Conservation (phyloP, 2,329 filamentous ascomycete genomes). For the Colletotrichum viniferum region DNA sequence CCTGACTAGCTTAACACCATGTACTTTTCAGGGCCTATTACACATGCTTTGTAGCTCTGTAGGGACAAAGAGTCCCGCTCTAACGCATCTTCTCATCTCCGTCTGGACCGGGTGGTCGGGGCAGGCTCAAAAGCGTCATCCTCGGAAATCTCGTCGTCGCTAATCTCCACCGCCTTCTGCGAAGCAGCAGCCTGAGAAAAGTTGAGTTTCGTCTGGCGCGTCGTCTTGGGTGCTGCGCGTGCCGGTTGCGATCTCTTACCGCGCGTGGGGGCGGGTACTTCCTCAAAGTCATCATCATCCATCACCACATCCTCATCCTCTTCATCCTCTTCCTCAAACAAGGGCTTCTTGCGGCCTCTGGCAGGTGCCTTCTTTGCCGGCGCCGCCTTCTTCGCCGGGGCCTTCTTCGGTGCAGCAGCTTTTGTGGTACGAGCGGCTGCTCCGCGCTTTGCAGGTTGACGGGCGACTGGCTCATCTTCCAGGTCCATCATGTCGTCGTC, state of each 20-base stretch:
- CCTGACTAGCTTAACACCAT: neutral
- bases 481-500: slow-evolving; percentile 55
- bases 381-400: slow-evolving; percentile 46
- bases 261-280: slow-evolving; percentile 17
- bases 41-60: neutral
- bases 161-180: slow-evolving; percentile 61
- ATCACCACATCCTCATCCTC: slow-evolving; percentile 58
- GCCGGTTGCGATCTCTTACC: slow-evolving; percentile 34
- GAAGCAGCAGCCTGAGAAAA: slow-evolving; percentile 51
- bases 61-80: neutral
- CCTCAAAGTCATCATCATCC: slow-evolving; percentile 57
- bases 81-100: neutral
- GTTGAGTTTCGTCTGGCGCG: slow-evolving; percentile 53
- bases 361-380: slow-evolving; percentile 36
- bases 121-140: slow-evolving; percentile 63
- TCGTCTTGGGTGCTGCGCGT: slow-evolving; percentile 31
- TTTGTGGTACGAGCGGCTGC: slow-evolving; percentile 32
- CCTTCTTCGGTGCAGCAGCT: slow-evolving; percentile 36
- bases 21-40: neutral
- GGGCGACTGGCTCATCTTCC: slow-evolving; percentile 34
- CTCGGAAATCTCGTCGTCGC: slow-evolving; percentile 69
- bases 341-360: slow-evolving; percentile 45
- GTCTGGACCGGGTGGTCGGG: slow-evolving; percentile 31
- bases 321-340: slow-evolving; percentile 35
- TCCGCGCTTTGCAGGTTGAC: slow-evolving; percentile 35